Evolutionary conservation across 2,329 filamentous ascomycete species (phyloP), one percentile per base, ranked within the genome.

Genomic region (Pseudocercospora eumusae): DNA sequence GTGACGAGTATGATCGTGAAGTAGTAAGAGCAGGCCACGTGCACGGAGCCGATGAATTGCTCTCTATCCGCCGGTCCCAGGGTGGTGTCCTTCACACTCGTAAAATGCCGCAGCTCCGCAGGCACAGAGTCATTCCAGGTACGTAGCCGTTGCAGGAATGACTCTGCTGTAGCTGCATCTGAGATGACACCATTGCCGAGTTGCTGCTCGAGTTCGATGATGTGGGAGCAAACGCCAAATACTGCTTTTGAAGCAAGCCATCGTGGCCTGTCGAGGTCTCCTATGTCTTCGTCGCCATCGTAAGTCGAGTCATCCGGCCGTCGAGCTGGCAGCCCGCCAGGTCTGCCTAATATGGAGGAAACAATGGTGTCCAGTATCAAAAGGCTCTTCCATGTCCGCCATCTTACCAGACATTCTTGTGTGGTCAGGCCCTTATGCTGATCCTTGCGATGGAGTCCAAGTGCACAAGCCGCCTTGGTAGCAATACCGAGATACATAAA

Each of bases 401-500:
- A 73, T 64, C 79, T 81, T 28, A 54, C 58, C 1, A 57, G 8
- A 21, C 63, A 65, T 49, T 69, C 68, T 25, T 45, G 25, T 6
- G 58, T 53, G 6, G 61, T 63, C 8, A 69, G 57, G 10, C 60
- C 66, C 23, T 62, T 64, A 44, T 67, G 59, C 27, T 65, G 66
- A 27, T 66, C 66, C 45, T 64, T 64, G 57, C 71, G 74, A 74
- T 87, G 84, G 6, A 87, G 68, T 0, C 85, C 86, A 0, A 88
- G 68, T 0, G 84, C 83, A 3, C 82, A 81, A 0, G 85, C 84
- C 0, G 84, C 82, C 57, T 83, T 81, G 0, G 82, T 78, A 1
- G 85, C 85, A 8, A 87, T 81, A 0, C 85, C 85, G 2, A 88
- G 71, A 59, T 87, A 87, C 82, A 88, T 86, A 57, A 86, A 88